phyloP scores from a whole-genome alignment of 306 rosid genomes.

The Erythrophleum fordii region DNA sequence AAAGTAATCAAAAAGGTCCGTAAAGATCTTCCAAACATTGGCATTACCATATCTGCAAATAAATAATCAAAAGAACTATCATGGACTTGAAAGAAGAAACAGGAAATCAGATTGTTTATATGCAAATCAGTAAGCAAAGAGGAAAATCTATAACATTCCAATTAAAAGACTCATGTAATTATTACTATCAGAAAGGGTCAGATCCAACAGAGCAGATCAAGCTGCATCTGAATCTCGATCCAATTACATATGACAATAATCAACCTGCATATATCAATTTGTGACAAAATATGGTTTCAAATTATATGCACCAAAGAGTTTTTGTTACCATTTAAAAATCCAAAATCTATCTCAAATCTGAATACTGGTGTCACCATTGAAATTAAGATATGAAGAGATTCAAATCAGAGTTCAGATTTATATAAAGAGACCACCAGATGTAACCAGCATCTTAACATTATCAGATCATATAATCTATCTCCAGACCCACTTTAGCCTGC shows the following conservation, averaged over 20 bases:
- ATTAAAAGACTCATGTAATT: background rate
- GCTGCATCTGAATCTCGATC: constrained; percentile 3
- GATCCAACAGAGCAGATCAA: background rate
- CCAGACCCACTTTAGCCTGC: background rate
- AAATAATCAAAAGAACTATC: constrained; percentile 23
- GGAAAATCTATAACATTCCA: background rate
- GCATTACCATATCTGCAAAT: constrained; percentile 82
- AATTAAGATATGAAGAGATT: background rate
- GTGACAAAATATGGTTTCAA: background rate
- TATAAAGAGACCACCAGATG: background rate
- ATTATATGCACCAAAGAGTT: background rate
- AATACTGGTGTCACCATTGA: background rate
- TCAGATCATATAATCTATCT: constrained; percentile 3
- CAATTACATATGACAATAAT: background rate
- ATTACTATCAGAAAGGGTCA: background rate
- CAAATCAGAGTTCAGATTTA: background rate
- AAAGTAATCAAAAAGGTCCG: constrained; percentile 84
- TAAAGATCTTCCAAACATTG: constrained; percentile 84
- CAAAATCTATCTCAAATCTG: constrained; percentile 23
- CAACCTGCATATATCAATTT: background rate
- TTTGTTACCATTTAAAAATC: background rate
- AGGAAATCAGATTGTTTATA: background rate
- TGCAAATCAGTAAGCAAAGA: constrained; percentile 4
- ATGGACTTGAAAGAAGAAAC: constrained; percentile 28
- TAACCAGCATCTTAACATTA: background rate